phyloP scores from a whole-genome alignment of 2,329 filamentous ascomycete species.

The Neocatenulostroma microsporum region DNA sequence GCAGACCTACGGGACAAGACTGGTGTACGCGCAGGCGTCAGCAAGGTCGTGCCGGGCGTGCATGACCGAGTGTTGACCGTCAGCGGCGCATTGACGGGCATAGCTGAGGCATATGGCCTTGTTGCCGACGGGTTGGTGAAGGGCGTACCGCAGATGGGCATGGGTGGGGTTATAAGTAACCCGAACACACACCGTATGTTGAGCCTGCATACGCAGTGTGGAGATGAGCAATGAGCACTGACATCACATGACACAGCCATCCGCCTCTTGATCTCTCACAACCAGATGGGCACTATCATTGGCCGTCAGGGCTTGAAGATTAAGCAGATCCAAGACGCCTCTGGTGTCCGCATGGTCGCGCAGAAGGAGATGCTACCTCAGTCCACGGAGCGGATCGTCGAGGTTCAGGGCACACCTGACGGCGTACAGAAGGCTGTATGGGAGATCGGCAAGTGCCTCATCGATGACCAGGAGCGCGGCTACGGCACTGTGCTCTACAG shows the following conservation, averaged over 20 bases:
- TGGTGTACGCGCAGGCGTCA: constrained; percentile 94
- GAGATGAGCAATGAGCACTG: constrained; percentile 22
- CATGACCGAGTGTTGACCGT: constrained; percentile 96
- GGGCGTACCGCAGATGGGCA: constrained; percentile 88
- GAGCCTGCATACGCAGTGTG: constrained; percentile 2
- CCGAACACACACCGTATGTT: constrained; percentile 90
- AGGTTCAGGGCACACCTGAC: constrained; percentile 89
- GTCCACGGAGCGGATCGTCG: constrained; percentile 95
- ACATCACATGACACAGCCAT: constrained; percentile 62
- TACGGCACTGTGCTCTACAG: constrained; percentile 98
- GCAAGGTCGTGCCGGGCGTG: constrained; percentile 96
- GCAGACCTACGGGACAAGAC: constrained; percentile 95
- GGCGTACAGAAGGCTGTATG: constrained; percentile 93
- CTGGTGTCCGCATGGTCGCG: constrained; percentile 96
- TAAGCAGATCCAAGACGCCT: constrained; percentile 97
- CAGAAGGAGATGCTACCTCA: constrained; percentile 99
- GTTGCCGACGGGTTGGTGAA: constrained; percentile 88
- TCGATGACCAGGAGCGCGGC: constrained; percentile 96
- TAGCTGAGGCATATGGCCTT: constrained; percentile 85
- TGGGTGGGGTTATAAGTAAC: constrained; percentile 81
- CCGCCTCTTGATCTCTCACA: constrained; percentile 96
- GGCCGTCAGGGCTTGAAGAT: constrained; percentile 95
- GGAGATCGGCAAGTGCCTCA: constrained; percentile 98
- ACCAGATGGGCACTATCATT: constrained; percentile 99
- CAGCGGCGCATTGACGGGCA: constrained; percentile 78